Conservation (phyloP, 192 early-diverging fungal genomes). For the Coemansia guatemalensis region DNA sequence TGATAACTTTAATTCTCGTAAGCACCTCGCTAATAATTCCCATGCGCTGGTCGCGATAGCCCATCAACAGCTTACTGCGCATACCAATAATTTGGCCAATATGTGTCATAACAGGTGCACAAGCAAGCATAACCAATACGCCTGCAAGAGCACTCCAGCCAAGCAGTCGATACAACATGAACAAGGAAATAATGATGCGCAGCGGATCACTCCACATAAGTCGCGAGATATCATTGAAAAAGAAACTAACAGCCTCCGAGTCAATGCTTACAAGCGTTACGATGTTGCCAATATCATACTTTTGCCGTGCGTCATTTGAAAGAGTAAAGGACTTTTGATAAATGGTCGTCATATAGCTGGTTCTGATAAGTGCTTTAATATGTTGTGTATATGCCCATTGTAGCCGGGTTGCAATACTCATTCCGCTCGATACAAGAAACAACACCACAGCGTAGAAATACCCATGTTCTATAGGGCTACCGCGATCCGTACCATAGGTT, state of each 20-base stretch:
- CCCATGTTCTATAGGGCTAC: constrained; percentile 68
- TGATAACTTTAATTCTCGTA: too few relatives aligned
- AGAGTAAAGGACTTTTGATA: constrained; percentile 83
- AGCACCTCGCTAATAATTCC: too few relatives aligned
- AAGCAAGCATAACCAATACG: constrained; percentile 75
- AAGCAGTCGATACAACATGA: constrained; percentile 77
- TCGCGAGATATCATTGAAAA: constrained; percentile 67
- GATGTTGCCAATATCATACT: constrained; percentile 77
- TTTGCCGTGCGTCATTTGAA: constrained; percentile 75
- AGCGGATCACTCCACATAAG: constrained; percentile 74
- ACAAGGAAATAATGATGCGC: constrained; percentile 74
- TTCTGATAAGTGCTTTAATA: constrained; percentile 63
- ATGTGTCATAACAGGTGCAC: constrained; percentile 87
- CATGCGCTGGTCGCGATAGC: too few relatives aligned
- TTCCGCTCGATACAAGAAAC: constrained; percentile 71
- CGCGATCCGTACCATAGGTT: constrained; percentile 31
- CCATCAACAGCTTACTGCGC: too few relatives aligned
- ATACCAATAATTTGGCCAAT: too few relatives aligned
- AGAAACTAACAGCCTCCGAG: constrained; percentile 82
- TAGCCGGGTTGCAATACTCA: constrained; percentile 83
- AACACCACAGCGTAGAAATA: constrained; percentile 78
- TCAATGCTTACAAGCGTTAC: constrained; percentile 67
- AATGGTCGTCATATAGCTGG: constrained; percentile 59
- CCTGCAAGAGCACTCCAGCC: constrained; percentile 83
- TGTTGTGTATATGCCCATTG: constrained; percentile 67